Evolutionary conservation across 2,329 filamentous ascomycete genomes (phyloP).

Genomic region (Aspergillus sp.): DNA sequence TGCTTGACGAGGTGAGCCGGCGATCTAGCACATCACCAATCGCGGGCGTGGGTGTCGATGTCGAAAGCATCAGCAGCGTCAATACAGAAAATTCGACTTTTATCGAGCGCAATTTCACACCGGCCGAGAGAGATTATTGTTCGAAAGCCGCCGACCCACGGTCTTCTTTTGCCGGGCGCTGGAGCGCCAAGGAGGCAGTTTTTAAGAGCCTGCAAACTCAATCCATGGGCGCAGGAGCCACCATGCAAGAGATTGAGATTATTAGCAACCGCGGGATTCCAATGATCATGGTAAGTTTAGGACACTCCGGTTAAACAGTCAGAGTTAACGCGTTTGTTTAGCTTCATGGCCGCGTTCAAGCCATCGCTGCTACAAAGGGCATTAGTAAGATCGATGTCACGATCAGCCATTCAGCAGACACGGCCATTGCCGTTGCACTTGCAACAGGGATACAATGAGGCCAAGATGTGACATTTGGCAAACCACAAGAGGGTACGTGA

Average conservation of each 20-base stretch:
- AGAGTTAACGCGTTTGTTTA: neutral
- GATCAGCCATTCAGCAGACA: slow-evolving; percentile 1
- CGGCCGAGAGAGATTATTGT: slow-evolving; percentile 81
- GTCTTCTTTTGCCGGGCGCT: slow-evolving; percentile 65
- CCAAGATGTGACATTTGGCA: neutral
- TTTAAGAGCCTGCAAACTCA: slow-evolving; percentile 18
- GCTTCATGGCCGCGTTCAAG: slow-evolving; percentile 2
- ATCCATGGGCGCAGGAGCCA: slow-evolving; percentile 10
- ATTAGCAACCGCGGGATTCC: slow-evolving; percentile 10
- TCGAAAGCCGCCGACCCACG: slow-evolving; percentile 72
- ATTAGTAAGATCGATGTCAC: slow-evolving; percentile 1
- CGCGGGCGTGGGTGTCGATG: slow-evolving; percentile 14
- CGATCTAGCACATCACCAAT: neutral
- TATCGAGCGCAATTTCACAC: slow-evolving; percentile 89
- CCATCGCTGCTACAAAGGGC: neutral
- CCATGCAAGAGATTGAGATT: slow-evolving; percentile 19
- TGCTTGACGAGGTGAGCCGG: slow-evolving; percentile 5
- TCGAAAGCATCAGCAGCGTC: slow-evolving; percentile 76
- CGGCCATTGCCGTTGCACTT: slow-evolving; percentile 5
- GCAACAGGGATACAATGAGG: neutral
- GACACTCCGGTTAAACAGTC: neutral
- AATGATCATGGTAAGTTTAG: slow-evolving; percentile 10
- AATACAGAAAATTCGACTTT: slow-evolving; percentile 94
- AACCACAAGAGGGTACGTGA: neutral
- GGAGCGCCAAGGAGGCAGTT: slow-evolving; percentile 81